phyloP scores from a whole-genome alignment of 148 eudicot species.

The Salicornia ramosissima region DNA sequence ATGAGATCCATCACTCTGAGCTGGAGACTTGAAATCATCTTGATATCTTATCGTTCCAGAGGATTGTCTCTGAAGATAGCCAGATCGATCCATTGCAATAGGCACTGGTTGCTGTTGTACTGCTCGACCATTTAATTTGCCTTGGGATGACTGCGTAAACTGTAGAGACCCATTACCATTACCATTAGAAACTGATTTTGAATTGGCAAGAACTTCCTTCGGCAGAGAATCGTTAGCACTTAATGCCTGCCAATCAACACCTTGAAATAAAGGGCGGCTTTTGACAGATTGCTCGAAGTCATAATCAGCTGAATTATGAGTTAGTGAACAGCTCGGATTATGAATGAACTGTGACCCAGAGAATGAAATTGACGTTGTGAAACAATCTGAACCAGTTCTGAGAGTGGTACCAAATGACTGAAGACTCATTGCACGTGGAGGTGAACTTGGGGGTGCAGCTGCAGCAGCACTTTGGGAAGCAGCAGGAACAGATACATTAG shows the following conservation, averaged over 20 bases:
- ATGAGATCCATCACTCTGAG: constrained; percentile 62
- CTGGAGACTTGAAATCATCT: constrained; percentile 45
- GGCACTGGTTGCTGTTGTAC: constrained; percentile 39
- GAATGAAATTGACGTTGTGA: constrained; percentile 75
- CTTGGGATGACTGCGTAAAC: constrained; percentile 46
- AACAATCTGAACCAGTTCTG: constrained; percentile 79
- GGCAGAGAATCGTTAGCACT: constrained; percentile 44
- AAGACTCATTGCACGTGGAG: constrained; percentile 73
- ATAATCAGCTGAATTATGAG: constrained; percentile 58
- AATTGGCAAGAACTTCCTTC: constrained; percentile 42
- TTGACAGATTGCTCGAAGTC: constrained; percentile 81
- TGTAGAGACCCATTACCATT: constrained; percentile 50
- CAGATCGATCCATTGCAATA: constrained; percentile 44
- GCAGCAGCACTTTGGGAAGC: constrained; percentile 47
- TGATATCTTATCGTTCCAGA: constrained; percentile 42
- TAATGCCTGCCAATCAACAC: constrained; percentile 78
- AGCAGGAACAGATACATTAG: constrained; percentile 63
- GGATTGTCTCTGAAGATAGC: constrained; percentile 56
- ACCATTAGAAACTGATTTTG: constrained; percentile 40
- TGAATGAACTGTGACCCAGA: constrained; percentile 87
- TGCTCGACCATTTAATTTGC: constrained; percentile 45
- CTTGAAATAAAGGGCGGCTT: constrained; percentile 85
- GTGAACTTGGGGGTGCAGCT: constrained; percentile 67
- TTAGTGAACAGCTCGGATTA: constrained; percentile 83
- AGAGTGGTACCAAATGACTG: constrained; percentile 77